phyloP scores from a whole-genome alignment of 257 asterid species.

The Solanum pinnatisectum region DNA sequence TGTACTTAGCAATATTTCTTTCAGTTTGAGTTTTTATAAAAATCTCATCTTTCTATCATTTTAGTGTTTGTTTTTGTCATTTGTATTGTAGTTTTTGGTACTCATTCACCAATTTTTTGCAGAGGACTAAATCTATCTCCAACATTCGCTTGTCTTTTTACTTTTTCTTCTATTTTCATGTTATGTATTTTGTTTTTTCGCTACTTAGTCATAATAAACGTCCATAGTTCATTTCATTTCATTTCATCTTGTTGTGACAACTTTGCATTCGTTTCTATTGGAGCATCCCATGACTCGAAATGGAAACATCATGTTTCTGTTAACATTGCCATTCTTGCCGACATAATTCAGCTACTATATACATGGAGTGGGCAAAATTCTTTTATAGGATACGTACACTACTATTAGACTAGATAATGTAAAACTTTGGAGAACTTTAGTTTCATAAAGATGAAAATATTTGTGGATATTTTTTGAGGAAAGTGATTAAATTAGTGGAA shows the following conservation, averaged over 20 bases:
- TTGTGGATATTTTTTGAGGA: background rate
- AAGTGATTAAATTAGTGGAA: background rate
- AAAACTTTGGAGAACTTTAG: background rate
- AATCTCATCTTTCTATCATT: background rate
- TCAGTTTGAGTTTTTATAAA: background rate
- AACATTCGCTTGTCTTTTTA: background rate
- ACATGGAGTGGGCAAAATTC: background rate
- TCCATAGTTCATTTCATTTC: too few relatives aligned
- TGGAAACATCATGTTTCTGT: background rate
- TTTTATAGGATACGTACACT: background rate
- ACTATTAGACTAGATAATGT: background rate
- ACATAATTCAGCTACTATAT: background rate
- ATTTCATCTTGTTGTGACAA: too few relatives aligned
- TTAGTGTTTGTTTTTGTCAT: too few relatives aligned
- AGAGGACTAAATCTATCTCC: background rate
- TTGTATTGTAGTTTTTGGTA: background rate
- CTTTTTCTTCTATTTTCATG: too few relatives aligned
- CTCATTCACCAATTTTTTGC: background rate
- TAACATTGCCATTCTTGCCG: background rate
- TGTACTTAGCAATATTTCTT: background rate
- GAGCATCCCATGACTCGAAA: too few relatives aligned
- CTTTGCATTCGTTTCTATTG: too few relatives aligned
- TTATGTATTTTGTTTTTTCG: too few relatives aligned
- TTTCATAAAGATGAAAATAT: background rate
- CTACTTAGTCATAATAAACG: too few relatives aligned